phyloP scores from a whole-genome alignment of 2,329 filamentous ascomycete genomes.

The Botryotinia convoluta region DNA sequence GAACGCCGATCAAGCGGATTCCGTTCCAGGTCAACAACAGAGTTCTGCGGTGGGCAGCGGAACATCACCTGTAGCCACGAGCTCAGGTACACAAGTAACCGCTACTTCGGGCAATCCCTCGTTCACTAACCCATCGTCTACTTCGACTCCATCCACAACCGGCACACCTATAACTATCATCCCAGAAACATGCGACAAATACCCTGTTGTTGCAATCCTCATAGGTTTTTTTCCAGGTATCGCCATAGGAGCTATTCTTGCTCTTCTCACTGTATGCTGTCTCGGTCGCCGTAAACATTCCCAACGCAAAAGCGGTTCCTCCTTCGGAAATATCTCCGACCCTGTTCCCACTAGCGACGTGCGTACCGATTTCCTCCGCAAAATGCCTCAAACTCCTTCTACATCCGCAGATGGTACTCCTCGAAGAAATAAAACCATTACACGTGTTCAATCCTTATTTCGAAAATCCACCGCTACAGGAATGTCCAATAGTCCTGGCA shows the following conservation, averaged over 20 bases:
- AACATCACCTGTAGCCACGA: slow-evolving; percentile 25
- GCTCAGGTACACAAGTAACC: slow-evolving; percentile 5
- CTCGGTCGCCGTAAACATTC: slow-evolving; percentile 33
- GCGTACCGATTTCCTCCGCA: slow-evolving; percentile 54
- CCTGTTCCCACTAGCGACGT: slow-evolving; percentile 50
- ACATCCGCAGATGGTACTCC: slow-evolving; percentile 18
- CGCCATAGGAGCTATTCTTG: slow-evolving; percentile 46
- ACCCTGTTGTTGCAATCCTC: slow-evolving; percentile 25
- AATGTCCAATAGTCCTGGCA: neutral
- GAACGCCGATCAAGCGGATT: slow-evolving; percentile 49
- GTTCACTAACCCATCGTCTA: slow-evolving; percentile 28
- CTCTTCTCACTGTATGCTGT: slow-evolving; percentile 43
- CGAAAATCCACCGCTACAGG: slow-evolving; percentile 26
- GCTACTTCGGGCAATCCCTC: neutral
- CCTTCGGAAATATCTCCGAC: slow-evolving; percentile 49
- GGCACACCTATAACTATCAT: slow-evolving; percentile 11
- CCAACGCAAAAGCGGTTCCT: slow-evolving; percentile 40
- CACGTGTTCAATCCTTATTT: slow-evolving; percentile 34
- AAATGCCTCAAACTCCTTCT: slow-evolving; percentile 31
- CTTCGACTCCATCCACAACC: slow-evolving; percentile 18
- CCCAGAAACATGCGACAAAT: slow-evolving; percentile 29
- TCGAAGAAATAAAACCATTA: slow-evolving; percentile 23
- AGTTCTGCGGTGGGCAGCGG: slow-evolving; percentile 30
- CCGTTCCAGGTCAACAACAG: slow-evolving; percentile 27
- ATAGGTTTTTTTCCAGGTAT: slow-evolving; percentile 46